Percentiles rank a stretch among this genome's conserved stretches.
phyloP scores from a whole-genome alignment of 2,329 filamentous ascomycete species.

The Spiromastix sp. region DNA sequence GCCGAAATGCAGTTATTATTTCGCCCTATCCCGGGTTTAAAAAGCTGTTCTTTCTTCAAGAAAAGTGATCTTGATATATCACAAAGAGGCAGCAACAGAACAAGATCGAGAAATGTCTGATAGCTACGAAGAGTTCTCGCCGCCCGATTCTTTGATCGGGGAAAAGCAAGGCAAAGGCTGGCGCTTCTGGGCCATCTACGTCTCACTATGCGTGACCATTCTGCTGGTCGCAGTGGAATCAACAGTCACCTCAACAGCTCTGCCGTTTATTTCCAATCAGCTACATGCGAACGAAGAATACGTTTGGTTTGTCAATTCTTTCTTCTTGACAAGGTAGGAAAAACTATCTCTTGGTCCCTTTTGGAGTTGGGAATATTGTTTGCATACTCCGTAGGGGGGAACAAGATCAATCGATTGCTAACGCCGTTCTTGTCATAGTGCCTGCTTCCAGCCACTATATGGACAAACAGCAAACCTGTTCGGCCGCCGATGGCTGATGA shows the following conservation, averaged over 20 bases:
- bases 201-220: background rate
- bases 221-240: conserved; percentile 26
- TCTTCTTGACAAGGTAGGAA: conserved; percentile 15
- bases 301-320: conserved; percentile 24
- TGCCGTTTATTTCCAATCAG: conserved; percentile 26
- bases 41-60: too few relatives aligned
- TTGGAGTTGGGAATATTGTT: background rate
- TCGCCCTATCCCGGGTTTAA: too few relatives aligned
- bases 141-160: too few relatives aligned
- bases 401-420: too few relatives aligned
- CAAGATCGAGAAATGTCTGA: too few relatives aligned
- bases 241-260: conserved; percentile 28
- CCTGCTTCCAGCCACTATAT: conserved; percentile 37
- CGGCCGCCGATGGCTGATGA: conserved; percentile 35
- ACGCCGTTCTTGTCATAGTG: conserved; percentile 1
- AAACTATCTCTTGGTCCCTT: background rate
- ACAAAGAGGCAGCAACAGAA: too few relatives aligned
- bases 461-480: conserved; percentile 43
- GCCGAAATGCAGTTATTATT: too few relatives aligned
- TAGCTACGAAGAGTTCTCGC: too few relatives aligned
- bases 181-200: background rate
- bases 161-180: too few relatives aligned
- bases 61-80: too few relatives aligned
- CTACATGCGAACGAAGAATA: conserved; percentile 20
- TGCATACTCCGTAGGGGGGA: background rate